phyloP scores from a whole-genome alignment of 495 filamentous ascomycete species.

The Penicillium taxi region DNA sequence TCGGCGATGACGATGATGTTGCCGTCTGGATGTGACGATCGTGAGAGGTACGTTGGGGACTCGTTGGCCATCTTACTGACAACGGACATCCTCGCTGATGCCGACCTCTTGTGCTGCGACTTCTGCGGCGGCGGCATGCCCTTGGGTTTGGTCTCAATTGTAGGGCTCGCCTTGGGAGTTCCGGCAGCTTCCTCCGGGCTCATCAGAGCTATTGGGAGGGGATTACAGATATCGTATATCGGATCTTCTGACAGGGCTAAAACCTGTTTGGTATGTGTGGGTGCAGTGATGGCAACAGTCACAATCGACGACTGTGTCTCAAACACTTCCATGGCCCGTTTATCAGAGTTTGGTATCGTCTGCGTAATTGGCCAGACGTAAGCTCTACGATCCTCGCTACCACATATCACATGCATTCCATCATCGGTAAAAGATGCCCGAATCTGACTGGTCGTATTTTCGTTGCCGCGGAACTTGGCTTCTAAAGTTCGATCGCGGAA shows the following conservation, averaged over 20 bases:
- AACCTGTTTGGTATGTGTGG: constrained; percentile 65
- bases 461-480: constrained; percentile 85
- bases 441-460: constrained; percentile 89
- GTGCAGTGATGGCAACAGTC: constrained; percentile 79
- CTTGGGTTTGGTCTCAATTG: constrained; percentile 13
- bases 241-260: constrained; percentile 80
- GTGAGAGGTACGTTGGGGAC: constrained; percentile 62
- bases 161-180: constrained; percentile 26
- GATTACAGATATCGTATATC: constrained; percentile 93
- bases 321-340: constrained; percentile 74
- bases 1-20: constrained; percentile 93
- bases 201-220: constrained; percentile 79
- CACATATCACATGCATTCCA: constrained; percentile 79
- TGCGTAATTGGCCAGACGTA: constrained; percentile 77
- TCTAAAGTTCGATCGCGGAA: constrained; percentile 75
- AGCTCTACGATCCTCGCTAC: constrained; percentile 80
- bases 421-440: constrained; percentile 84
- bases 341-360: constrained; percentile 63
- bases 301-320: constrained; percentile 85
- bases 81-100: constrained; percentile 27
- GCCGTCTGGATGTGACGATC: constrained; percentile 69
- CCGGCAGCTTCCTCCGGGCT: constrained; percentile 54
- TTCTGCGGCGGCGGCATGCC: no score
- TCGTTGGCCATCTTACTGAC: constrained; percentile 50
- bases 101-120: constrained; percentile 10